phyloP scores from a whole-genome alignment of 169 alveolate species.

The Blepharisma undulans region DNA sequence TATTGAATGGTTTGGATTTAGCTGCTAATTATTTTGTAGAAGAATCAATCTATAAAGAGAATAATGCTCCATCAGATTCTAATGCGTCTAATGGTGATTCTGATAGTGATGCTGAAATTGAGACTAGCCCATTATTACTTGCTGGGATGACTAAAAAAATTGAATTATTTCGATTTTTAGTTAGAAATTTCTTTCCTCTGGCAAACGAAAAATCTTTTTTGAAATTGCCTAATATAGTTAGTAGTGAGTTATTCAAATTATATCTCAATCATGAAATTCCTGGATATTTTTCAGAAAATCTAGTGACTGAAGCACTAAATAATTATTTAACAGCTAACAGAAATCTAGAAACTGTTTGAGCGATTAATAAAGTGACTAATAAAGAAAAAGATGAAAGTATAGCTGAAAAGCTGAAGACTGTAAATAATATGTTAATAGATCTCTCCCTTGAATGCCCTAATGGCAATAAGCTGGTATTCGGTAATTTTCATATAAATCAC shows the following conservation, averaged over 20 bases:
- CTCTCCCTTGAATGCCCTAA: not conserved
- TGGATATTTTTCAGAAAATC: not conserved
- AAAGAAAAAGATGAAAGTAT: not conserved
- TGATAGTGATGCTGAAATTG: not conserved
- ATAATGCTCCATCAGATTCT: too few relatives aligned
- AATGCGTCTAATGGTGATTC: not conserved
- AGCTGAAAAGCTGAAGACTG: not conserved
- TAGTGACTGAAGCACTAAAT: not conserved
- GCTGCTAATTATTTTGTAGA: not conserved
- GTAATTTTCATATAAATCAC: not conserved
- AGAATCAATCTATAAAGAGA: not conserved
- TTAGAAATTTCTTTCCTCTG: not conserved
- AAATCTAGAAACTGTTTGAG: not conserved
- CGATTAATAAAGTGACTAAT: not conserved
- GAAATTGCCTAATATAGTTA: not conserved
- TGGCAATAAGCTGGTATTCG: not conserved
- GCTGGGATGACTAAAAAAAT: not conserved
- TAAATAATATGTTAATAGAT: not conserved
- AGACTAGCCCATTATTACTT: not conserved
- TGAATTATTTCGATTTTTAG: not conserved
- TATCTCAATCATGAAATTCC: not conserved
- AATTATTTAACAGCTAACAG: not conserved
- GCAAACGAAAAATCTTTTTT: not conserved
- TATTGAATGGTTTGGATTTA: not conserved
- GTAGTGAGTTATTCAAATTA: not conserved